These are phyloP conservation scores for Leccinum aurantiacum DNA, from an alignment of 768 basidiomycete species.

Conservation along the genomic window DNA sequence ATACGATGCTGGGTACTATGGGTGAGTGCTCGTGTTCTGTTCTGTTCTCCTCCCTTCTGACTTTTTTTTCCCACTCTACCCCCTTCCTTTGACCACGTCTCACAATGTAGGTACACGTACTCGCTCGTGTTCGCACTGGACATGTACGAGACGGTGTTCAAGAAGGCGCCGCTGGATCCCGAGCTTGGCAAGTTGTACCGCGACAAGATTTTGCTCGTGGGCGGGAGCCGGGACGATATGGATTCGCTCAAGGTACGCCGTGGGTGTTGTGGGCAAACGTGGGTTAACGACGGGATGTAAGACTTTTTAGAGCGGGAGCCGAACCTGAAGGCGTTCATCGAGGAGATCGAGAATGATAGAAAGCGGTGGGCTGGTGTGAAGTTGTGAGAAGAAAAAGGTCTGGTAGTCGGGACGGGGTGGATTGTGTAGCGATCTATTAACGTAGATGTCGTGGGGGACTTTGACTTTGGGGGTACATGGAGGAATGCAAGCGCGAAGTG, in stretches of 20 bases:
- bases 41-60: too few species aligned
- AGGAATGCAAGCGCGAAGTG: too few species aligned
- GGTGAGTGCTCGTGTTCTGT: too few species aligned
- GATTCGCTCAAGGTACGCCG: neutral
- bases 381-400: neutral
- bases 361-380: neutral
- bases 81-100: neutral
- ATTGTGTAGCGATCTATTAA: neutral
- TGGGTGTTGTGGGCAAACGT: neutral
- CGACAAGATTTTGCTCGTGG: neutral
- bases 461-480: too few species aligned
- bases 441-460: too few species aligned
- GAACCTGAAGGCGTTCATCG: neutral
- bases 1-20: too few species aligned
- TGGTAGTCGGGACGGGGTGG: too few species aligned
- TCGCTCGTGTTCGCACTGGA: neutral
- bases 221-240: neutral
- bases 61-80: too few species aligned
- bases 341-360: neutral
- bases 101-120: neutral
- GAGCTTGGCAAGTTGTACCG: neutral
- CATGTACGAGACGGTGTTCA: neutral
- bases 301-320: neutral
- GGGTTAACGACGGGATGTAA: neutral
- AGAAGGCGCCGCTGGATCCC: neutral